Evolutionary conservation across 225 moss, liverwort and hornwort species (phyloP), one percentile per base, ranked within the genome.

Genomic region (Sphagnum tenellum): DNA sequence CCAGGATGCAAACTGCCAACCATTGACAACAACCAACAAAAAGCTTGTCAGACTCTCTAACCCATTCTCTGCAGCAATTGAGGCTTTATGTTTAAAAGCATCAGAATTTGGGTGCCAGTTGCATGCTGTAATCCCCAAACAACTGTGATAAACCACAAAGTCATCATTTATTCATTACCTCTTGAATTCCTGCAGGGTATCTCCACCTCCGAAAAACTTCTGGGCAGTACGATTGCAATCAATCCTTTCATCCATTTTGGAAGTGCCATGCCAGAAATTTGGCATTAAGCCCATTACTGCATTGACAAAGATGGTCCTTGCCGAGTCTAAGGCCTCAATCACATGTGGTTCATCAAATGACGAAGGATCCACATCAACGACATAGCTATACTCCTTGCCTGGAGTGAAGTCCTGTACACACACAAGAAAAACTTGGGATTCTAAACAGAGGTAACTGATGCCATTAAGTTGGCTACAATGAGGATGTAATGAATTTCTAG

Each of bases 241-340:
- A 64, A 90, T 94, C 10, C 81, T 82, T 70, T 90, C 79, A 72
- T 94, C 94, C 94, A 94, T 94, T 66, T 84, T 85, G 68, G 86
- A 90, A 5, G 94, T 94, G 54, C 94, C 90, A 63, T 94, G 72
- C 88, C 81, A 88, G 81, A 94, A 94, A n/a, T 75, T 68, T 4
- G 88, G 90, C 94, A 94, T 90, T 70, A 88, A 82, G 48, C 94
- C 90, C 94, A 94, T 94, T 12, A 90, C 90, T 0, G 88, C 90
- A 64, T 94, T 90, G 49, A 94, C 90, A 64, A 94, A 90, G 52
- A 90, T 85, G 7, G 90, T 94, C 70, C 82, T 79, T 3, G 94
- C 84, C 4, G 84, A 82, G 12, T 72, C 61, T 5, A 94, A 44
- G 4, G 76, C 73, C 50, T 78, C 12, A 55, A 55, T 64, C 59